Base-by-base conservation (phyloP, 1,284 basidiomycete genomes). In the Cystobasidium sp. region DNA sequence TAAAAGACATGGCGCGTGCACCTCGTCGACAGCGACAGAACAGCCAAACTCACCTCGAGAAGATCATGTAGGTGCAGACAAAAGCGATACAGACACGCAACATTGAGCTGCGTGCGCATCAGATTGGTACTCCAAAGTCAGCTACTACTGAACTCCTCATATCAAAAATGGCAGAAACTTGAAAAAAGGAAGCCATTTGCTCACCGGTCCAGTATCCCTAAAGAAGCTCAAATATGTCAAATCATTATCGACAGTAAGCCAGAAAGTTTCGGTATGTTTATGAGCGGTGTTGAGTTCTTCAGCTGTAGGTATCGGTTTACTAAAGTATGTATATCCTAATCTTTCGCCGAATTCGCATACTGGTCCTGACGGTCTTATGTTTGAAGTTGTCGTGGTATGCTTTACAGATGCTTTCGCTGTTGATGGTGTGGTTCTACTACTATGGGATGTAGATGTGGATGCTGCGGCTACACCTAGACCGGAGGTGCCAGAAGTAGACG, bases 181-280 rank as follows among this genome's bases (percentile, higher is more conserved):
- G 12, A 16, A 1, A 46, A 3, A 31, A 58, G 67, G 61, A 22
- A 63, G 24, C 55, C 67, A 73, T 55, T 68, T 49, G 66, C 82
- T 82, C 63, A 83, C 76, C 18, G 97, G 96, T 10, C 96, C 96
- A 89, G 92, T 93, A 83, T 97, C 94, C 81, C 92, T 89, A 81
- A 91, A 94, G 87, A 99, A 99, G 46, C 91, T 91, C 74, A 94
- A 88, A 85, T 99, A 99, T 77, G 90, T 87, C 67, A 98, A 88
- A 77, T 94, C 90, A 83, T 95, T 90, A 84, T 98, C 93, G 84
- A 96, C 88, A 70, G 90, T 91, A 84, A 80, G 79, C 76, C 76
- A 77, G 61, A 71, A 70, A 64, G 47, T 75, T 47, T 58, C 68
- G 31, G 69, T 71, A 37, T 68, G 52, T 44, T 37, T 61, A 12